Percentiles rank a stretch among this genome's conserved stretches.
These are phyloP conservation scores for Misopates orontium DNA, from an alignment of 257 asterid genomes.

Conservation along the genomic window DNA sequence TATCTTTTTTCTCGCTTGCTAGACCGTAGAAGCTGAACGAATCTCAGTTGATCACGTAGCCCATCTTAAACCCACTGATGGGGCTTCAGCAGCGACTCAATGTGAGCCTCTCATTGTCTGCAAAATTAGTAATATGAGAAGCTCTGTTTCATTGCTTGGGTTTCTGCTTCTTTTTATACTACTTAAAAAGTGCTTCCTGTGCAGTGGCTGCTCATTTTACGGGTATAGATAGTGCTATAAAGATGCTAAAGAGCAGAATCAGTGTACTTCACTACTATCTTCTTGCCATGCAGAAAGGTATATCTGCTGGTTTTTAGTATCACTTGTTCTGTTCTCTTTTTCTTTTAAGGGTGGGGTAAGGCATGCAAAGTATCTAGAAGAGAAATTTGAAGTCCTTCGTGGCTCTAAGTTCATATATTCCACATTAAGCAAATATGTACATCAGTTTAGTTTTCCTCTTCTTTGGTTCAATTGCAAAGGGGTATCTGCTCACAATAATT, in stretches of 20 bases:
- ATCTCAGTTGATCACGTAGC: constrained; percentile 98
- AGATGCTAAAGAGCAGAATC: constrained; percentile 92
- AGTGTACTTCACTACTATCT: constrained; percentile 85
- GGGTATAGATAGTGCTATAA: constrained; percentile 96
- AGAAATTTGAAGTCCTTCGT: neutral
- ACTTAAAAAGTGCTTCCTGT: neutral
- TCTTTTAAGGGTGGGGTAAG: constrained; percentile 7
- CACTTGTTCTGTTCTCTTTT: too few species aligned
- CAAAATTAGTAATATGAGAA: constrained; percentile 1
- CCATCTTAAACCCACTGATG: constrained; percentile 94
- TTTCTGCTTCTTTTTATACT: neutral
- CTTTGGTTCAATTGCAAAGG: neutral
- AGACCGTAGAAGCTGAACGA: constrained; percentile 99
- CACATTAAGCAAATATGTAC: constrained; percentile 8
- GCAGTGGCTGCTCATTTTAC: constrained; percentile 98
- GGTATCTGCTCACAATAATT: too few species aligned
- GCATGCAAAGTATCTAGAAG: neutral
- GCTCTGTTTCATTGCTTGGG: constrained; percentile 2
- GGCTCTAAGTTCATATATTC: neutral
- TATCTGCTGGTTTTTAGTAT: neutral
- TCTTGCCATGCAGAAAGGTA: constrained; percentile 92
- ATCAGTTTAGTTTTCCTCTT: constrained; percentile 3
- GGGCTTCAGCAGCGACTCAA: constrained; percentile 98
- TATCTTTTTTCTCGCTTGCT: constrained; percentile 22
- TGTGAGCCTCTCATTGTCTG: constrained; percentile 46